Percentiles rank a stretch among this genome's conserved stretches.
These are phyloP conservation scores for Dillenia suffruticosa DNA, from an alignment of 164 flowering plant species.

Conservation along the genomic window DNA sequence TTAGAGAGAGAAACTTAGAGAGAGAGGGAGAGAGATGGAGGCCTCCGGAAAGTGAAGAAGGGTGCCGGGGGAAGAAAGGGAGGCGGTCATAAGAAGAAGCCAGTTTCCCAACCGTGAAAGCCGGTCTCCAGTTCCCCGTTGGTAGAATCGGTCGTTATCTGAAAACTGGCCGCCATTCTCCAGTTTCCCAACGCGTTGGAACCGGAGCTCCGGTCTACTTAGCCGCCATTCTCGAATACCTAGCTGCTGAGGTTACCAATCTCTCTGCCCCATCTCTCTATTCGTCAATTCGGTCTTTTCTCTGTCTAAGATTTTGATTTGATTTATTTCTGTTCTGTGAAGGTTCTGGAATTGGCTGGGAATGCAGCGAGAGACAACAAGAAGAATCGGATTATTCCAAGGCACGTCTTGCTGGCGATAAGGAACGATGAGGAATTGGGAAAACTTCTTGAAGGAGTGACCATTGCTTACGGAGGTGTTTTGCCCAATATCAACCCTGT, in stretches of 20 bases:
- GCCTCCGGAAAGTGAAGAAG: slow-evolving; percentile 32
- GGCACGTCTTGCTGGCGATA: slow-evolving; percentile 23
- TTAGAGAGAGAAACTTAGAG: no score
- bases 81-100: slow-evolving; percentile 42
- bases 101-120: slow-evolving; percentile 40
- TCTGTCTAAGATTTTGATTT: no score
- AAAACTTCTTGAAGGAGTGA: slow-evolving; percentile 35
- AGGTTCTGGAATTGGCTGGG: slow-evolving; percentile 9
- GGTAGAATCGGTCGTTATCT: slow-evolving; percentile 40
- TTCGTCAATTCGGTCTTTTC: no score
- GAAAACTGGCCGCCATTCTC: slow-evolving; percentile 41
- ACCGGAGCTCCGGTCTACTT: slow-evolving; percentile 33
- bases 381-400: slow-evolving; percentile 23
- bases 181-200: slow-evolving; percentile 43
- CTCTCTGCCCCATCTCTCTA: no score
- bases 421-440: slow-evolving; percentile 53
- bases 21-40: slow-evolving; percentile 17
- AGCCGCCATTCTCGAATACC: slow-evolving; percentile 42
- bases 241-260: no score
- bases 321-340: neutral
- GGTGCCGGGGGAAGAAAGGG: slow-evolving; percentile 46
- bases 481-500: slow-evolving; percentile 49
- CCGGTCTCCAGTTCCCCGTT: slow-evolving; percentile 52
- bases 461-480: slow-evolving; percentile 44
- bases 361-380: slow-evolving; percentile 19